Conservation (phyloP, 1,284 basidiomycete species). For the Fomitiporia mediterranea region DNA sequence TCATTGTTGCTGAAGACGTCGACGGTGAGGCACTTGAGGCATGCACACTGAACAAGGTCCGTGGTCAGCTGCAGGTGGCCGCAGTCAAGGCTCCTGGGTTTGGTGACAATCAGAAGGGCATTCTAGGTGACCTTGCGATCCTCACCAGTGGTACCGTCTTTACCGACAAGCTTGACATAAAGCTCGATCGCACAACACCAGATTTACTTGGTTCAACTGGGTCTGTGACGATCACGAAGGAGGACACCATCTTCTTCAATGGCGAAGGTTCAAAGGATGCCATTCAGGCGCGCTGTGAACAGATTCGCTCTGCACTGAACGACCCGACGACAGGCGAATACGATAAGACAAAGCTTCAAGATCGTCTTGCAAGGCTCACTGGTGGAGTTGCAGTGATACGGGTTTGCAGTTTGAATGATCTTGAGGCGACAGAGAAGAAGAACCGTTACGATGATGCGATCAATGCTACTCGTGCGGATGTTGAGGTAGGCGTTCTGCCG, state of each 20-base stretch:
- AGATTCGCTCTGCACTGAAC: slow-evolving; percentile 82
- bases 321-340: slow-evolving; percentile 89
- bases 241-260: slow-evolving; percentile 96
- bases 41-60: slow-evolving; percentile 97
- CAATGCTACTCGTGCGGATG: slow-evolving; percentile 95
- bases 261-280: slow-evolving; percentile 85
- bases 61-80: slow-evolving; percentile 89
- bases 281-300: slow-evolving; percentile 90
- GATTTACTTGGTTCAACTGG: slow-evolving; percentile 93
- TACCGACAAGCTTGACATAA: slow-evolving; percentile 97
- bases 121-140: slow-evolving; percentile 95
- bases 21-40: slow-evolving; percentile 98
- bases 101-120: slow-evolving; percentile 98
- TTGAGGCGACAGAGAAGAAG: slow-evolving; percentile 99
- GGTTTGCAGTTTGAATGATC: slow-evolving; percentile 91
- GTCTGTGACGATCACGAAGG: slow-evolving; percentile 94
- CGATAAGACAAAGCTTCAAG: slow-evolving; percentile 94
- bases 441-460: slow-evolving; percentile 98
- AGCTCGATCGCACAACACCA: slow-evolving; percentile 86
- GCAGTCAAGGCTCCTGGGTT: slow-evolving; percentile 98
- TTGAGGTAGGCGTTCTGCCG: slow-evolving; percentile 96
- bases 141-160: slow-evolving; percentile 97
- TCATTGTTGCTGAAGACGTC: slow-evolving; percentile 97
- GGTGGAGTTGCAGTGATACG: slow-evolving; percentile 99
- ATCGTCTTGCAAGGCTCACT: slow-evolving; percentile 92